Conservation (phyloP, 495 filamentous ascomycete species). For the Penicillium riverlandense region DNA sequence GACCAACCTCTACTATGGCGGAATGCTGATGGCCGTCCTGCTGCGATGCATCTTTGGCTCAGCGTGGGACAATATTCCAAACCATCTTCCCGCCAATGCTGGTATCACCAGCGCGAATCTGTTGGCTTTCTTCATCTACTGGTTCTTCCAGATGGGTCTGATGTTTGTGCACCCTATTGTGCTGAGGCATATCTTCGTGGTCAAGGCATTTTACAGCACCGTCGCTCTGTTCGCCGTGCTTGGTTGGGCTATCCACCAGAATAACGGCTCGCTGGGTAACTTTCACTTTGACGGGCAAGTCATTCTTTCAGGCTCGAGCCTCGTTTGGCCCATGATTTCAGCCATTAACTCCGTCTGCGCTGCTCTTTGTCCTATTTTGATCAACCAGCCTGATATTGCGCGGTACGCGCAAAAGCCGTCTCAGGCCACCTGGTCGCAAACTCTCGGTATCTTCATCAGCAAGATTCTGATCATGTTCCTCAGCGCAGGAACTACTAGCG, state of each 20-base stretch:
- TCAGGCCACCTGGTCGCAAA: slow-evolving; percentile 5
- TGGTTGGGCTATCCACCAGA: too few relatives aligned
- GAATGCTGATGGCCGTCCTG: slow-evolving; percentile 18
- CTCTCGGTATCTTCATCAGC: slow-evolving; percentile 7
- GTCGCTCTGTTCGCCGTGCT: too few relatives aligned
- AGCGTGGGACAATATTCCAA: slow-evolving; percentile 57
- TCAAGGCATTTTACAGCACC: too few relatives aligned
- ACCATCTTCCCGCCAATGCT: slow-evolving; percentile 38
- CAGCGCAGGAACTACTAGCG: too few relatives aligned
- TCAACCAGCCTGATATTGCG: slow-evolving; percentile 24
- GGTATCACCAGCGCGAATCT: slow-evolving; percentile 52
- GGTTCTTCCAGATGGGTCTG: slow-evolving; percentile 21
- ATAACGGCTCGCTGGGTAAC: neutral
- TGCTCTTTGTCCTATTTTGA: slow-evolving; percentile 4
- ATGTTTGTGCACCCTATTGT: slow-evolving; percentile 17
- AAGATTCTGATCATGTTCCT: slow-evolving; percentile 12
- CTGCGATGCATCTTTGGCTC: slow-evolving; percentile 51
- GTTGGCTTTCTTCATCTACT: slow-evolving; percentile 52
- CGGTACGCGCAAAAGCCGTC: slow-evolving; percentile 15
- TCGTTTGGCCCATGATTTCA: neutral
- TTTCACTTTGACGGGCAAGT: slow-evolving; percentile 13
- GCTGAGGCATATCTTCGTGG: slow-evolving; percentile 2
- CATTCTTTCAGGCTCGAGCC: slow-evolving; percentile 6
- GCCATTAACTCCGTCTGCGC: slow-evolving; percentile 9
- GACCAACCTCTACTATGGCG: too few relatives aligned